These are phyloP conservation scores for Fusarium transvaalense DNA, from an alignment of 2,329 filamentous ascomycete species.

Conservation along the genomic window DNA sequence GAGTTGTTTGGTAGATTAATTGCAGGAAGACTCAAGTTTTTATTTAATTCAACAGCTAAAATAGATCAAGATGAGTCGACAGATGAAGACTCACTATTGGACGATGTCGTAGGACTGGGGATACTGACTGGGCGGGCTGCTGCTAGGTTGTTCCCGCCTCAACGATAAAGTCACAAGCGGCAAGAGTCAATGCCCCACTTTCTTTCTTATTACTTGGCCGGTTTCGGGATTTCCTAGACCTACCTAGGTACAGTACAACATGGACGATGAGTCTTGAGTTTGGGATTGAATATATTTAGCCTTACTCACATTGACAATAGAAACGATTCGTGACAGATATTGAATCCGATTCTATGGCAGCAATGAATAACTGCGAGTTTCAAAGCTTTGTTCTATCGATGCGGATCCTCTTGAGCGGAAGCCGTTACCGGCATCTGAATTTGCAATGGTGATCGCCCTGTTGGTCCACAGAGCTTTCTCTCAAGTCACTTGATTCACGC, in stretches of 20 bases:
- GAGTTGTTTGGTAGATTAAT: slow-evolving; percentile 16
- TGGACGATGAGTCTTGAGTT: not conserved
- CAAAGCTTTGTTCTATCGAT: not conserved
- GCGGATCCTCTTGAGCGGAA: not conserved
- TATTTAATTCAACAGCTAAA: slow-evolving; percentile 22
- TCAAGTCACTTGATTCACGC: not conserved
- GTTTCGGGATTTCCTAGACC: slow-evolving; percentile 20
- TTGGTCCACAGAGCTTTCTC: slow-evolving; percentile 28
- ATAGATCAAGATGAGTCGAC: slow-evolving; percentile 29
- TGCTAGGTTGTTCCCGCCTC: slow-evolving; percentile 6
- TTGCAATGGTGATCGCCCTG: slow-evolving; percentile 38
- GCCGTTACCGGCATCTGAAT: slow-evolving; percentile 32
- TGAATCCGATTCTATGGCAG: not conserved
- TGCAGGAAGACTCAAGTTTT: slow-evolving; percentile 22
- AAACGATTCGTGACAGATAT: not conserved
- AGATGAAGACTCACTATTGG: slow-evolving; percentile 38
- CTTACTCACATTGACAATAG: not conserved
- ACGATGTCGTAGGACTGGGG: slow-evolving; percentile 9
- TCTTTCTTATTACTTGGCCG: slow-evolving; percentile 10
- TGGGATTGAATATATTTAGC: not conserved
- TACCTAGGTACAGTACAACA: not conserved
- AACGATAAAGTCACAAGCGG: not conserved
- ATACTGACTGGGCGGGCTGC: not conserved
- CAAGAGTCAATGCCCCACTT: slow-evolving; percentile 16
- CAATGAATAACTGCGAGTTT: not conserved